Evolutionary conservation across 2,329 filamentous ascomycete species (phyloP).

Genomic region (Aspergillus amoenus): DNA sequence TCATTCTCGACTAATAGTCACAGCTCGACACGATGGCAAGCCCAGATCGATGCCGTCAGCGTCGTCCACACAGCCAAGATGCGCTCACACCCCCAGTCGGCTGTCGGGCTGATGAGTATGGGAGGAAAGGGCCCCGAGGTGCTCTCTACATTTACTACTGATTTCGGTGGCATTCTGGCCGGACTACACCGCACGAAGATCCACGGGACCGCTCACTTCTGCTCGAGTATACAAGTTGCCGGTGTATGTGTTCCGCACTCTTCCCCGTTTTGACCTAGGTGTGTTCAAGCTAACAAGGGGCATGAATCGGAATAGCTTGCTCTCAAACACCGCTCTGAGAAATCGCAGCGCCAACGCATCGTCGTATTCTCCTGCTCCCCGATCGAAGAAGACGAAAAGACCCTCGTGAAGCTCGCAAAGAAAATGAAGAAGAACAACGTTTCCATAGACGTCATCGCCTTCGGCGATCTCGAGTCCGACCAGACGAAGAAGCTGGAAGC

Average conservation of each 20-base stretch:
- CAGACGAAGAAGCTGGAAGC: conserved; percentile 85
- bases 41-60: conserved; percentile 91
- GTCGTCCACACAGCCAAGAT: conserved; percentile 96
- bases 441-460: conserved; percentile 89
- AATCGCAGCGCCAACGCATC: conserved; percentile 93
- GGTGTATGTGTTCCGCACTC: conserved; percentile 60
- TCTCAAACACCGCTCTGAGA: conserved; percentile 96
- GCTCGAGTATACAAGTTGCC: conserved; percentile 92
- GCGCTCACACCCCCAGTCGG: conserved; percentile 92
- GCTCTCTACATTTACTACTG: conserved; percentile 90
- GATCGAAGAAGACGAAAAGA: conserved; percentile 84
- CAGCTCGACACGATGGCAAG: conserved; percentile 91
- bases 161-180: conserved; percentile 92
- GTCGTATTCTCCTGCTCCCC: conserved; percentile 96
- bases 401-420: conserved; percentile 83
- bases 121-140: conserved; percentile 96
- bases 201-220: conserved; percentile 80
- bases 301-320: conserved; percentile 66
- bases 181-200: conserved; percentile 94
- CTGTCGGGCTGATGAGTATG: conserved; percentile 98
- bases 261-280: background rate
- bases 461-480: conserved; percentile 89
- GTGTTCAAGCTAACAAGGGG: conserved; percentile 10
- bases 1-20: conserved; percentile 33
- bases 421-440: conserved; percentile 99